These are phyloP conservation scores for Lasiodiplodia sp. DNA, from an alignment of 2,329 filamentous ascomycete genomes.

Conservation along the genomic window DNA sequence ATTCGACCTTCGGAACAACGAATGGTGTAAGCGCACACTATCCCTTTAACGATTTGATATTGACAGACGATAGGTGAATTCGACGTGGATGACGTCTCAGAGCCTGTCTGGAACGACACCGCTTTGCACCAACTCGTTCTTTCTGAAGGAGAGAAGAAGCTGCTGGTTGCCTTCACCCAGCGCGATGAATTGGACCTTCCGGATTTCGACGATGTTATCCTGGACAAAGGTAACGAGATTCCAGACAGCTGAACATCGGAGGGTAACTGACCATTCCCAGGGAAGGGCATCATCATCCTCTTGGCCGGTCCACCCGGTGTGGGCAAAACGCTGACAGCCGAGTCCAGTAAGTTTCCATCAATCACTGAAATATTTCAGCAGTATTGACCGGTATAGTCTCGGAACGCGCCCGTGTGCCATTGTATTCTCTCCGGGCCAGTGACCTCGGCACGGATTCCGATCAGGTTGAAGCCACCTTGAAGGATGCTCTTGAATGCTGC, in stretches of 20 bases:
- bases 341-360: slow-evolving; percentile 57
- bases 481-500: slow-evolving; percentile 56
- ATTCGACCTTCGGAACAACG: slow-evolving; percentile 43
- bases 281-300: slow-evolving; percentile 57
- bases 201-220: slow-evolving; percentile 58
- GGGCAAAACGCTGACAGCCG: slow-evolving; percentile 56
- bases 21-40: slow-evolving; percentile 38
- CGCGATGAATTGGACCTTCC: slow-evolving; percentile 33
- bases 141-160: slow-evolving; percentile 41
- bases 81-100: slow-evolving; percentile 33
- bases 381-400: not conserved
- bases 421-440: not conserved
- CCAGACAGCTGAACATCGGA: not conserved
- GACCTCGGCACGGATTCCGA: slow-evolving; percentile 46
- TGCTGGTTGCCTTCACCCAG: slow-evolving; percentile 43
- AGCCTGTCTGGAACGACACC: slow-evolving; percentile 41
- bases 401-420: not conserved
- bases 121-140: slow-evolving; percentile 41
- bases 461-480: slow-evolving; percentile 54
- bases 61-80: slow-evolving; percentile 32
- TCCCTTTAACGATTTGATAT: slow-evolving; percentile 24
- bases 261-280: not conserved
- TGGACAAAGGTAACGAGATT: slow-evolving; percentile 55
- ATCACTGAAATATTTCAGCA: slow-evolving; percentile 57
- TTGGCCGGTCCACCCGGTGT: slow-evolving; percentile 61